Evolutionary conservation across 2,329 filamentous ascomycete species (phyloP), one percentile per base, ranked within the genome.

Genomic region (Orbilia quercus): DNA sequence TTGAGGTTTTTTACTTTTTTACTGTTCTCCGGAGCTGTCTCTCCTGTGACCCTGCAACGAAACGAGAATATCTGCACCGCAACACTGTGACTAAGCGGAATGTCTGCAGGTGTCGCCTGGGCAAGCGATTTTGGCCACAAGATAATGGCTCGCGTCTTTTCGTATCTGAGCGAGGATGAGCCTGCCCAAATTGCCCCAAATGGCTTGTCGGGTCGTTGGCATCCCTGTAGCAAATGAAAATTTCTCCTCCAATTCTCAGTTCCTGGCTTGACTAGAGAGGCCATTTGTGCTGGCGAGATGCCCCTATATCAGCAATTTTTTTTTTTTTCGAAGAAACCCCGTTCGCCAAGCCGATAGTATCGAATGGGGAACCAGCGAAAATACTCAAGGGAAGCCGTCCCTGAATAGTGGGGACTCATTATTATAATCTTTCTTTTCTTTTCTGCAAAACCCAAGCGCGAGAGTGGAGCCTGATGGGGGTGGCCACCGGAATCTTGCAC

Each of bases 361-460:
- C 53, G 50, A 58, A 72, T 53, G 62, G 55, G 45, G 57, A 51
- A 70, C n/a, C 12, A 55, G 16, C 55, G 25, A 62, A 60, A 57
- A 54, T 57, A 45, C 36, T 60, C 40, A 48, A 25, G 42, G 54
- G 40, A 62, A 66, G 54, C 54, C 47, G 69, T 73, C 65, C 65
- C 65, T 70, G 69, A 40, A 73, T 66, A 73, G 69, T 73, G 69
- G 69, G 25, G 36, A 73, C 69, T 54, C 53, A 53, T 73, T 31
- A 31, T 31, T 31, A 9, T 31, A 31, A 5, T 31, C 9, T 31
- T 31, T 31, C 64, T 63, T 48, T 63, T 34, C 38, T 34, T 53
- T 54, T 9, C 38, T 50, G 60, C 55, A 47, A 73, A 55, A 45
- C 69, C 64, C 42, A 66, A 54, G 53, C 66, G 57, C 20, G 36